These are phyloP conservation scores for Pyrenophora tritici-repentis DNA, from an alignment of 2,329 filamentous ascomycete species.

Conservation along the genomic window DNA sequence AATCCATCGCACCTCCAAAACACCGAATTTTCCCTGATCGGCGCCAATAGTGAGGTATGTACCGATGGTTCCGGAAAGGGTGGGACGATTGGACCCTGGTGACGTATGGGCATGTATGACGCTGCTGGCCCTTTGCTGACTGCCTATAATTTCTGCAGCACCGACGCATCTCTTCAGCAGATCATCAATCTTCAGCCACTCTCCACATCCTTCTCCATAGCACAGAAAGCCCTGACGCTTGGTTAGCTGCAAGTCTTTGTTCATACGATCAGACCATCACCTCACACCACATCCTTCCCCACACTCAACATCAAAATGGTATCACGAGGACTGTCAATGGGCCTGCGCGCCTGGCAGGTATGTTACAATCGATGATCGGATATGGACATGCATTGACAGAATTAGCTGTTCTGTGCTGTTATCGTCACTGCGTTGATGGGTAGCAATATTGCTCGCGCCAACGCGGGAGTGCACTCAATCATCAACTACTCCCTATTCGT, in stretches of 20 bases:
- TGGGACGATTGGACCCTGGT: conserved; percentile 16
- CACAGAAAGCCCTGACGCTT: conserved; percentile 17
- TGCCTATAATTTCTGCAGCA: conserved; percentile 14
- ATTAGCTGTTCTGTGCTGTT: conserved; percentile 63
- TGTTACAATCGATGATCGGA: conserved; percentile 4
- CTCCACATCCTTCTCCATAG: not conserved
- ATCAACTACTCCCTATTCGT: conserved; percentile 72
- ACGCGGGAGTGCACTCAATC: conserved; percentile 60
- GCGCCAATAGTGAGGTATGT: conserved; percentile 10
- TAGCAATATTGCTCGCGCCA: conserved; percentile 63
- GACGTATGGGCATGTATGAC: conserved; percentile 28
- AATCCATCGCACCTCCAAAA: not conserved
- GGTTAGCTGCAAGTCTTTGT: conserved; percentile 7
- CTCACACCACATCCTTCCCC: conserved; percentile 7
- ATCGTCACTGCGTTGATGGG: conserved; percentile 66
- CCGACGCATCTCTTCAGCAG: conserved; percentile 3
- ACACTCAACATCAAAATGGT: conserved; percentile 42
- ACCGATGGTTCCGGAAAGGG: conserved; percentile 14
- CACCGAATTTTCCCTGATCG: conserved; percentile 9
- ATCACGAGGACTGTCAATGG: conserved; percentile 47
- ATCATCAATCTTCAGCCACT: conserved; percentile 10
- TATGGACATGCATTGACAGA: not conserved
- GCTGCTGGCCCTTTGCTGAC: conserved; percentile 29
- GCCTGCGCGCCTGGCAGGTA: conserved; percentile 51
- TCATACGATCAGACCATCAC: conserved; percentile 3